Base-by-base conservation (phyloP, 1,284 basidiomycete species). In the Apiotrichum siamense region DNA sequence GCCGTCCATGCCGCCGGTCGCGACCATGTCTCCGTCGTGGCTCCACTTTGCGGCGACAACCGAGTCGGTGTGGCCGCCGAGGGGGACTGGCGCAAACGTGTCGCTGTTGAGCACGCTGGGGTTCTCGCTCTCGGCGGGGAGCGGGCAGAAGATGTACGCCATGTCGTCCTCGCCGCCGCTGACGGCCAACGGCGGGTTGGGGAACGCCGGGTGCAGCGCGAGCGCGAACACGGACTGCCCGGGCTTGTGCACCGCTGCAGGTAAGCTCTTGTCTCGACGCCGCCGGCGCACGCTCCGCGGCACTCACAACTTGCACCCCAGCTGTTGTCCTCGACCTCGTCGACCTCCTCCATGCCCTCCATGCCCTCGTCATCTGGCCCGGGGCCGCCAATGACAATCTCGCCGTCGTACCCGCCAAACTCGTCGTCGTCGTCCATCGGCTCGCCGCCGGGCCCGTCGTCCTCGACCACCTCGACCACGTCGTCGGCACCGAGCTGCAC, bases 1-100 rank as follows among this genome's bases (percentile, higher is more conserved):
- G 10, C 96, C 94, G 67, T 99, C 94, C 90, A 99, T 97, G 1
- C 94, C 93, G 18, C 91, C 94, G 0, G 92, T 97, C 13, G 94
- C 85, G 52, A 94, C 80, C 79, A 94, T 80, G 72, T 94, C 85
- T 11, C 96, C 94, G 67, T 97, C 91, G 4, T 77, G 67, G 67
- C 83, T 94, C 80, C 88, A 99, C 36, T 80, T 85, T 1, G 82
- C 81, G 46, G 80, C 79, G 4, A 86, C 85, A 37, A 98, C 90
- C 61, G 88, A 93, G 70, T 98, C 96, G 7, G 83, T 83, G 74
- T 98, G 94, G 1, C 94, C 94, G 0, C 85, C 86, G 44, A 98
- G 80, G 68, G 84, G 86, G 42, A 85, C 85, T 37, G 97, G 79
- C 55, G 85, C 77, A 58, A 85, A 85, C 36, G 88, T 84, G 61